Percentiles rank a stretch among this genome's conserved stretches.
Evolutionary conservation across 495 filamentous ascomycete genomes (phyloP).

Genomic region (Chaetomium cochliodes): DNA sequence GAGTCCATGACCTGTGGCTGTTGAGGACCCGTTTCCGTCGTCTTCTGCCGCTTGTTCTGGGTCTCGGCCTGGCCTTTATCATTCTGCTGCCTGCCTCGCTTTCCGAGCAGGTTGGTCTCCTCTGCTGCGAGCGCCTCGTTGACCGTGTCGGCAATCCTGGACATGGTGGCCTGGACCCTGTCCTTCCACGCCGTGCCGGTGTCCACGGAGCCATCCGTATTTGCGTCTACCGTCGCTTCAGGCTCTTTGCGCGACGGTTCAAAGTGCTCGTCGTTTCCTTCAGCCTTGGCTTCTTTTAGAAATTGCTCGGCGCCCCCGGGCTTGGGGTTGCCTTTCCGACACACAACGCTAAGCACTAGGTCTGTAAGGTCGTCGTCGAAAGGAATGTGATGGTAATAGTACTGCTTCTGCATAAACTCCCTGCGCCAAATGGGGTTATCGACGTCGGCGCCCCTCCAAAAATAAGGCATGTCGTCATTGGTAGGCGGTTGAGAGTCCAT

Average conservation of each 20-base stretch:
- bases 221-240: too few relatives aligned
- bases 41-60: constrained; percentile 5
- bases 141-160: not conserved
- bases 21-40: not conserved
- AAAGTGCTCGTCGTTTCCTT: not conserved
- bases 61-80: not conserved
- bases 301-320: not conserved
- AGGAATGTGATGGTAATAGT: not conserved
- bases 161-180: not conserved
- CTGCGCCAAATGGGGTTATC: not conserved
- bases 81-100: not conserved
- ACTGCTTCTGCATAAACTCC: not conserved
- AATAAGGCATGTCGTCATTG: not conserved
- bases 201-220: not conserved
- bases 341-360: constrained; percentile 11
- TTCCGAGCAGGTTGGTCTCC: not conserved
- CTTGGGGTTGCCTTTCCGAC: not conserved
- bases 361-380: constrained; percentile 19
- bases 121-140: constrained; percentile 1
- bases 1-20: not conserved
- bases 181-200: not conserved
- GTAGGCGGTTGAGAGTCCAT: not conserved
- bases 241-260: not conserved
- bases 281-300: too few relatives aligned
- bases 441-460: constrained; percentile 4